Evolutionary conservation across 495 filamentous ascomycete genomes (phyloP), one percentile per base, ranked within the genome.

Genomic region (Staphylotrichum tortipilum): DNA sequence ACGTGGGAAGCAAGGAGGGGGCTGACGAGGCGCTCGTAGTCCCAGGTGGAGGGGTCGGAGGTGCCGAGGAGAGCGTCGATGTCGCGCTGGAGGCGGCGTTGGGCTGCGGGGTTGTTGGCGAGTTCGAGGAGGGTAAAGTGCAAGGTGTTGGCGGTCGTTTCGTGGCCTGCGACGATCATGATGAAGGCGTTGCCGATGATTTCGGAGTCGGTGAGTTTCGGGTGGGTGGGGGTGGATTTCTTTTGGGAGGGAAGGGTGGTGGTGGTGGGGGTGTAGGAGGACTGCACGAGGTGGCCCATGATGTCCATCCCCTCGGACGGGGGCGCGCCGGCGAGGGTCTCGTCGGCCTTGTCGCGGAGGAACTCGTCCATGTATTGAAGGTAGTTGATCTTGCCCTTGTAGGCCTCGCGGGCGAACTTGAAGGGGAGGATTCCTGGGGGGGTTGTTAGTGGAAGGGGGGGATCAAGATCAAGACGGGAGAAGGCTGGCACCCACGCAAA

Each of bases 181-280:
- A 86, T 76, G 62, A 85, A 88, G 10, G 81, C 77, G 57, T 88
- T 85, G 26, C 80, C 81, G 21, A 84, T 69, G 53, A 88, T 80
- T 39, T 86, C 83, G 14, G 67, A 64, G 53, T 82, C 74, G 4
- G 62, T 63, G 10, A 83, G 57, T 24, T 67, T 54, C n/a, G n/a
- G n/a, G n/a, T n/a, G n/a, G n/a, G n/a, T n/a, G n/a, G n/a, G n/a
- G n/a, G n/a, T n/a, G n/a, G n/a, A n/a, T n/a, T n/a, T n/a, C n/a
- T n/a, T n/a, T n/a, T n/a, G n/a, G n/a, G n/a, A n/a, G n/a, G n/a
- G n/a, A n/a, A n/a, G n/a, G 17, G 23, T 34, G 41, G 41, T 22
- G 28, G 34, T 31, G n/a, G 44, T 46, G 35, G 63, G 47, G 15
- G 33, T 64, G 58, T 77, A 72, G 17, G 61, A 65, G 2, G 71